Evolutionary conservation across 1,284 basidiomycete species (phyloP), one percentile per base, ranked within the genome.

Genomic region (Quambalaria eucalypti): DNA sequence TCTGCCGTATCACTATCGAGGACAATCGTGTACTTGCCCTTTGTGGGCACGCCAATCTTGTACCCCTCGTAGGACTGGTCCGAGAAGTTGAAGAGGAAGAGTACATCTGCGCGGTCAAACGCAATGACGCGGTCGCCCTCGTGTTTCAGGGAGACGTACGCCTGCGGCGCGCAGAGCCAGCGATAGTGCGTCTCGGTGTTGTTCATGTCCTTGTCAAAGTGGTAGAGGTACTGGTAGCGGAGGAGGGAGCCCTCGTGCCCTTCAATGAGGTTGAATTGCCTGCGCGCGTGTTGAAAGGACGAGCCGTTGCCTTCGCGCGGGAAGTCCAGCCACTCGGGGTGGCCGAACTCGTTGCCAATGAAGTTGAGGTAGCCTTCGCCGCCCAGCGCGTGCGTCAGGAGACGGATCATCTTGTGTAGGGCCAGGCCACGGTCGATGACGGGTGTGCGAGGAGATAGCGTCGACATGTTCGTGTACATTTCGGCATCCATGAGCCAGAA

Each of bases 401-500:
- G 81, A 28, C 92, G 83, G 75, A 97, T 97, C 86, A 97, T 88
- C 80, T 98, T 98, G 79, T 98, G 93, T 67, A 97, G 78, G 10
- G 90, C 84, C 29, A 98, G 75, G 28, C 93, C 93, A 51, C 93
- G 84, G 57, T 95, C 82, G 68, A 98, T 86, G 64, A 90, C 77
- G 3, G 87, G 85, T 7, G 93, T 97, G 78, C 91, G 80, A 47
- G 86, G 84, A 1, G 86, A 82, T 51, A 96, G 55, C 74, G 93
- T 88, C 25, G 90, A 95, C 93, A 98, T 98, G 78, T 71, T 71
- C 49, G 69, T 71, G 52, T 71, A 71, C 93, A 98, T 98, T 77
- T 97, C 93, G 79, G 95, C 93, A 78, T 98, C 93, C 93, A 98
- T 98, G 54, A 98, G 78, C 93, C 93, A 98, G 78, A 98, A 98